Conservation (phyloP, 1,284 basidiomycete species). For the Tilletia walkeri region DNA sequence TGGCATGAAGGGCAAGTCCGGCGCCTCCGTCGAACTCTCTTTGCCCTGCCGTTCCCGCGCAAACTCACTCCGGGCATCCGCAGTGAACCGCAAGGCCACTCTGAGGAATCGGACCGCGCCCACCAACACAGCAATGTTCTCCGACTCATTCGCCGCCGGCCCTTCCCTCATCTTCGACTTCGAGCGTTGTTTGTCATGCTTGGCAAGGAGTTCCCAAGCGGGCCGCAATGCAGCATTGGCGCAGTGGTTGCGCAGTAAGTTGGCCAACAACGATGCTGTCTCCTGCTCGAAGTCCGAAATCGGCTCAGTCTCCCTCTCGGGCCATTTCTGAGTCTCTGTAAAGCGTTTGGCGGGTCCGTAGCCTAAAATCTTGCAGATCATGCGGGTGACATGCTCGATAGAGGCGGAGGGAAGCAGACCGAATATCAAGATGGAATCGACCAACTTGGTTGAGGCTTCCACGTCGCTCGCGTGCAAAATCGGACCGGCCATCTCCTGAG, state of each 20-base stretch:
- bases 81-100: slow-evolving; percentile 35
- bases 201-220: slow-evolving; percentile 35
- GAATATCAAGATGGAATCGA: slow-evolving; percentile 47
- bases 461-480: slow-evolving; percentile 43
- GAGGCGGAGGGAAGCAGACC: slow-evolving; percentile 46
- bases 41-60: slow-evolving; percentile 26
- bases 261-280: slow-evolving; percentile 28
- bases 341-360: slow-evolving; percentile 29
- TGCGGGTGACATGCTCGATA: slow-evolving; percentile 36
- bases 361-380: slow-evolving; percentile 48
- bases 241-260: slow-evolving; percentile 50
- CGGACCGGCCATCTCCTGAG: not conserved
- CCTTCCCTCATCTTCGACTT: not conserved
- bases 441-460: slow-evolving; percentile 36
- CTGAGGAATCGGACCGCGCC: slow-evolving; percentile 50
- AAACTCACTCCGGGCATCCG: slow-evolving; percentile 27
- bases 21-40: not conserved
- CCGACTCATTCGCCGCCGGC: not conserved
- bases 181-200: not conserved
- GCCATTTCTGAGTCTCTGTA: slow-evolving; percentile 22
- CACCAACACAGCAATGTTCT: slow-evolving; percentile 43
- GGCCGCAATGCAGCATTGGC: slow-evolving; percentile 47
- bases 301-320: slow-evolving; percentile 19
- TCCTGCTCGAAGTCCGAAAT: slow-evolving; percentile 13
- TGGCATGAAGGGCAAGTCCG: slow-evolving; percentile 14